Conservation (phyloP, 805 yeast genomes). For the Wickerhamomyces kurtzmanii region DNA sequence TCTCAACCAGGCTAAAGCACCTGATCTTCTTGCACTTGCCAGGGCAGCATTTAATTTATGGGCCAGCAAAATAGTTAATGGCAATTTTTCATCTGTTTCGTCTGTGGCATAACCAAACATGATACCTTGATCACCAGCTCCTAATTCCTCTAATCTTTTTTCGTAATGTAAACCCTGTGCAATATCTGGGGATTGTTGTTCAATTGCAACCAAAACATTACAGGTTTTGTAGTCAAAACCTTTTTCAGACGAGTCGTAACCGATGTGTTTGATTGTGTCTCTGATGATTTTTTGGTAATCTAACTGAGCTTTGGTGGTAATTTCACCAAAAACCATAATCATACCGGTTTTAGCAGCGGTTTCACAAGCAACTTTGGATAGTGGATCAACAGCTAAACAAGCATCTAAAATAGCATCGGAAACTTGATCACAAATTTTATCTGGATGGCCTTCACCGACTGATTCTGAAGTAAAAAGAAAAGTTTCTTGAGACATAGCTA, state of each 20-base stretch:
- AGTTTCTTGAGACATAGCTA: slow-evolving; percentile 22
- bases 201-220: slow-evolving; percentile 97
- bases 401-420: slow-evolving; percentile 98
- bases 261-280: slow-evolving; percentile 97
- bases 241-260: slow-evolving; percentile 91
- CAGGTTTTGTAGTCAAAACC: slow-evolving; percentile 99
- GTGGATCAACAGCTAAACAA: slow-evolving; percentile 89
- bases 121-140: slow-evolving; percentile 99
- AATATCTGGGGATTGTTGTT: slow-evolving; percentile 98
- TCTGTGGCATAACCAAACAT: slow-evolving; percentile 99
- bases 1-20: slow-evolving; percentile 92
- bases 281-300: slow-evolving; percentile 97
- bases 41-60: slow-evolving; percentile 95
- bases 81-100: slow-evolving; percentile 96
- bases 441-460: slow-evolving; percentile 94
- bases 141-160: slow-evolving; percentile 90
- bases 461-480: slow-evolving; percentile 78
- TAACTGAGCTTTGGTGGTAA: slow-evolving; percentile 90
- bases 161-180: slow-evolving; percentile 99
- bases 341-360: slow-evolving; percentile 99
- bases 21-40: slow-evolving; percentile 96
- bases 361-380: slow-evolving; percentile 98
- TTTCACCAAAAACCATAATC: slow-evolving; percentile 99
- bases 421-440: slow-evolving; percentile 97
- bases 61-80: slow-evolving; percentile 87